Evolutionary conservation across 805 yeast species (phyloP).

Genomic region (Teunomyces pallodes): DNA sequence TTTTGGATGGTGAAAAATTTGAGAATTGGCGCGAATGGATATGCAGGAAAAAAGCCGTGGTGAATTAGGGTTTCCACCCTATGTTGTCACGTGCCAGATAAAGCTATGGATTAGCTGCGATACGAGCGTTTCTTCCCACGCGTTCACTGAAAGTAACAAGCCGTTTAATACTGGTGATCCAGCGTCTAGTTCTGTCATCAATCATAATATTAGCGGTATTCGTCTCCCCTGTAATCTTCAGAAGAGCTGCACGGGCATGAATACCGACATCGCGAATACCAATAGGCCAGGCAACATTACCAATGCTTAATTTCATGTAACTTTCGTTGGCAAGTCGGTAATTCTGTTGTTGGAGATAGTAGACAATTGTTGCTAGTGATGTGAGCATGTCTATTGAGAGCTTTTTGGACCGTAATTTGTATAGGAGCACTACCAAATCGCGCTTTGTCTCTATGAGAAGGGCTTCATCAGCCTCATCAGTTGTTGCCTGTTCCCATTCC

Average conservation of each 20-base stretch:
- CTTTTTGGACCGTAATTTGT: slow-evolving; percentile 31
- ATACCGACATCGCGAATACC: slow-evolving; percentile 80
- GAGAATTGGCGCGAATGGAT: background rate
- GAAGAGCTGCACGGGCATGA: slow-evolving; percentile 67
- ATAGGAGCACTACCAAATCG: slow-evolving; percentile 52
- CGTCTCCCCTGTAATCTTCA: slow-evolving; percentile 50
- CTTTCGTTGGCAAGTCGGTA: slow-evolving; percentile 58
- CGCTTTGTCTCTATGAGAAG: slow-evolving; percentile 34
- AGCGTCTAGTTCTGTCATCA: slow-evolving; percentile 68
- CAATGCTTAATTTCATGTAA: slow-evolving; percentile 75
- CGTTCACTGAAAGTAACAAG: slow-evolving; percentile 54
- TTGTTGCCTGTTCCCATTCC: slow-evolving; percentile 36
- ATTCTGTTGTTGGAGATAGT: slow-evolving; percentile 55
- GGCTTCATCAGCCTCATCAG: slow-evolving; percentile 9
- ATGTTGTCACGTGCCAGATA: background rate
- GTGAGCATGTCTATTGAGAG: slow-evolving; percentile 47
- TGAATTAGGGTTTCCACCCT: background rate
- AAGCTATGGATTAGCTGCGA: no score
- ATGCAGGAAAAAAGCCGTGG: background rate
- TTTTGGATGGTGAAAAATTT: slow-evolving; percentile 15
- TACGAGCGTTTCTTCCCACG: background rate
- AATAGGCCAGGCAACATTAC: slow-evolving; percentile 91
- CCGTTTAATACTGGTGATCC: slow-evolving; percentile 76
- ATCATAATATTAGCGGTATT: slow-evolving; percentile 70
- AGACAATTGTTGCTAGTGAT: slow-evolving; percentile 57